Evolutionary conservation across 208 protist genomes (phyloP), one percentile per base, ranked within the genome.

Genomic region (Borovskyia barvae): DNA sequence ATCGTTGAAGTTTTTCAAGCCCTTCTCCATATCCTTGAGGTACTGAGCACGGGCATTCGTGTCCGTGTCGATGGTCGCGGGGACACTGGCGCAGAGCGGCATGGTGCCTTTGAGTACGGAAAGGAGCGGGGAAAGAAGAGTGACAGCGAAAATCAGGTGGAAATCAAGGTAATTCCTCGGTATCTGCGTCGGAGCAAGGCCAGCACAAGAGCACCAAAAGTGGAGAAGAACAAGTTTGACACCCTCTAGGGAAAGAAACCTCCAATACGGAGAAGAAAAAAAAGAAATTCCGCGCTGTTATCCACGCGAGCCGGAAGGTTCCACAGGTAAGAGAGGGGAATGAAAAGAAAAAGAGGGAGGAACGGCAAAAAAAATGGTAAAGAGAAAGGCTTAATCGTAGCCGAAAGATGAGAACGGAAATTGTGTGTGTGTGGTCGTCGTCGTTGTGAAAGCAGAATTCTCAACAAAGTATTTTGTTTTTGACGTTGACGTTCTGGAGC

Each of bases 21-120:
- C 62, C 25, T 66, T 71, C 12, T 78, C 51, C 14, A 89, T 32
- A 6, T 78, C 66, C 22, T 64, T 54, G 11, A 92, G 62, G 51
- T 80, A 85, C 20, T 47, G 17, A 12, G 28, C 50, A 12, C 69
- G 67, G 33, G 64, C 68, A 37, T 81, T 81, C 35, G 75, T 59
- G 39, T 88, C 80, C 45, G 52, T 74, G 65, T 88, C 80, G 32
- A 82, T 70, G 40, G 75, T 80, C 48, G 59, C 62, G 8, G 50
- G 67, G 30, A 47, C 40, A 36, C 67, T 63, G 48, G 39, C 64
- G 20, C 64, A 71, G 26, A 71, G 45, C 19, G 58, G 59, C 60
- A 67, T 74, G 15, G 37, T 20, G 15, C 9, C 11, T 22, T 17
- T 7, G 24, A n/a, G 42, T 15, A 0, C 30, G 28, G 15, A 40